Evolutionary conservation across 352 stramenopile genomes (phyloP).

Genomic region (Globisporangium megalacanthum): DNA sequence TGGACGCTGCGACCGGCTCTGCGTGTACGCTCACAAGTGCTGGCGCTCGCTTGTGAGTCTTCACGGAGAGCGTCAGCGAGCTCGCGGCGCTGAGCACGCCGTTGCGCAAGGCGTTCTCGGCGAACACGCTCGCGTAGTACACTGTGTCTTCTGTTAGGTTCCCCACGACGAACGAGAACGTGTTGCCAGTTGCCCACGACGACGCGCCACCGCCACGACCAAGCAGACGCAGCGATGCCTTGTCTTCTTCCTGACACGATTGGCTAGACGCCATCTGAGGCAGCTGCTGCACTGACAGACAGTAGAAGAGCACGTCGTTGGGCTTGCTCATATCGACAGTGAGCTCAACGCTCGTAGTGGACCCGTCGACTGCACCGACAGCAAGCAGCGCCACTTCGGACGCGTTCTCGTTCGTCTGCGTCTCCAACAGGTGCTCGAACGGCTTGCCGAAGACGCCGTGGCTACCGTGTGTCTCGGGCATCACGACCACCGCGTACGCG

Average conservation of each 20-base stretch:
- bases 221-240: constrained; percentile 20
- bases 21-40: constrained; percentile 14
- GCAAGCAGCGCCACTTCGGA: constrained; percentile 37
- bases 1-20: constrained; percentile 24
- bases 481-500: constrained; percentile 43
- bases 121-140: constrained; percentile 41
- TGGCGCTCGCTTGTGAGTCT: constrained; percentile 43
- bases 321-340: constrained; percentile 51
- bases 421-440: constrained; percentile 40
- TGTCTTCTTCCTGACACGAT: constrained; percentile 23
- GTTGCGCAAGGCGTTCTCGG: constrained; percentile 51
- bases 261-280: background rate
- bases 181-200: constrained; percentile 4
- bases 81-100: constrained; percentile 36
- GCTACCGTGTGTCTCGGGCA: constrained; percentile 61
- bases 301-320: constrained; percentile 47
- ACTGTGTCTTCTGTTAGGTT: constrained; percentile 54
- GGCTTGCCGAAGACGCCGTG: constrained; percentile 50
- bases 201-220: constrained; percentile 2
- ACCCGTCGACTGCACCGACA: constrained; percentile 27
- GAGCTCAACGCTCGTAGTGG: constrained; percentile 32
- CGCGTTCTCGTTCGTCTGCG: constrained; percentile 58
- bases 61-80: constrained; percentile 15
- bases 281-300: constrained; percentile 13
- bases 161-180: constrained; percentile 32